Evolutionary conservation across 306 rosid species (phyloP).

Genomic region (Prinsepia uniflora): DNA sequence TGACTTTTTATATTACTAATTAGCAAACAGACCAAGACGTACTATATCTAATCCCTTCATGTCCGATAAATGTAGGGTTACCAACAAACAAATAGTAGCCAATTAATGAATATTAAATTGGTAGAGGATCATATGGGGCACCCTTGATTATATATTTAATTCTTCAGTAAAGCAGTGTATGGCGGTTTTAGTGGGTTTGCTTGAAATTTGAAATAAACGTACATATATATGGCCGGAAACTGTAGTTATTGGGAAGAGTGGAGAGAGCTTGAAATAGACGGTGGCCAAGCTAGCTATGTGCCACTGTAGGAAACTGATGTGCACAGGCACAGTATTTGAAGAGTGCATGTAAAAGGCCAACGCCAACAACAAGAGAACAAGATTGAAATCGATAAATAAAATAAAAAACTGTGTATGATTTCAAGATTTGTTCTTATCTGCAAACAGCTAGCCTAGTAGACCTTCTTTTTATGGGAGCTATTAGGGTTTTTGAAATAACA

Average conservation of each 20-base stretch:
- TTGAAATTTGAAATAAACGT: no score
- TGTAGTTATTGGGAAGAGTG: conserved; percentile 5
- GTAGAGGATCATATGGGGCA: conserved; percentile 24
- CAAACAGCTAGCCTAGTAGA: neutral
- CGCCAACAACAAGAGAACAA: neutral
- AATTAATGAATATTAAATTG: conserved; percentile 9
- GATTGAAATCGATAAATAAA: neutral
- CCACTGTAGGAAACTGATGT: neutral
- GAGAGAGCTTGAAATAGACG: neutral
- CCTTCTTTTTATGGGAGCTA: neutral
- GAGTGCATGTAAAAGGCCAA: neutral
- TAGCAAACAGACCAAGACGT: conserved; percentile 15
- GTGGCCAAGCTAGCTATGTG: neutral
- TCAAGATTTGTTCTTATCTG: conserved; percentile 7
- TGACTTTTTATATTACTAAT: conserved; percentile 11
- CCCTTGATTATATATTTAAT: neutral
- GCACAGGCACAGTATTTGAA: neutral
- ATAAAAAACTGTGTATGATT: neutral
- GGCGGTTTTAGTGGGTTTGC: neutral
- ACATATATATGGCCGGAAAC: neutral
- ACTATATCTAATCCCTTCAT: conserved; percentile 5
- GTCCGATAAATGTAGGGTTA: conserved; percentile 20
- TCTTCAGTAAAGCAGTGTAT: neutral
- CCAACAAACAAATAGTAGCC: conserved; percentile 12
- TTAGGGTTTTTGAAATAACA: neutral